phyloP scores from a whole-genome alignment of 2,329 filamentous ascomycete species.

The Arthrinium phaeospermum region DNA sequence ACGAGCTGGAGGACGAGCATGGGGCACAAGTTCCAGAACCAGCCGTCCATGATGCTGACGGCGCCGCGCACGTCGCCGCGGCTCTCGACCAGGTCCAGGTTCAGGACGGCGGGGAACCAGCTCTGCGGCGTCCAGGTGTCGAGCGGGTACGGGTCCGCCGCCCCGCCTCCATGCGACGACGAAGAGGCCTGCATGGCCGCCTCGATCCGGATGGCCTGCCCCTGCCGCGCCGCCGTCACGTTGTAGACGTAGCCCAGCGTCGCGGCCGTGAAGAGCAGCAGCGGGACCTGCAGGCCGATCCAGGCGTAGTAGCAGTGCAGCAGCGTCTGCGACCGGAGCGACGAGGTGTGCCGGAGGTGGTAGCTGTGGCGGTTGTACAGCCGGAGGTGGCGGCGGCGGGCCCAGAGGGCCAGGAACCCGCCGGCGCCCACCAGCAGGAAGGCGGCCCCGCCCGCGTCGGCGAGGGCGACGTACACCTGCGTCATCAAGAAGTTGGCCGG shows the following conservation, averaged over 20 bases:
- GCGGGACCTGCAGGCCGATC: conserved; percentile 41
- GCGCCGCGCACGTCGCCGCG: conserved; percentile 34
- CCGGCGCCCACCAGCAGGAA: conserved; percentile 42
- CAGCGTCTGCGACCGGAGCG: conserved; percentile 14
- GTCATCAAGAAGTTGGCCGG: conserved; percentile 43
- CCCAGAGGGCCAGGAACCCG: conserved; percentile 38
- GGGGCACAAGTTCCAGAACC: conserved; percentile 45
- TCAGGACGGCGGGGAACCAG: conserved; percentile 44
- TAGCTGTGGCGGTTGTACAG: conserved; percentile 8
- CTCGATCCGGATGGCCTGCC: conserved; percentile 39
- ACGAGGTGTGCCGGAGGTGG: background rate
- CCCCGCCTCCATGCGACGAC: conserved; percentile 14
- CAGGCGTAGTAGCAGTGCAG: conserved; percentile 41
- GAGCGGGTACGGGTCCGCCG: conserved; percentile 37
- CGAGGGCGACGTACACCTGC: conserved; percentile 48
- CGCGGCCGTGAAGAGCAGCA: conserved; percentile 42
- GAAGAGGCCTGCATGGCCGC: conserved; percentile 27
- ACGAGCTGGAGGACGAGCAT: conserved; percentile 36
- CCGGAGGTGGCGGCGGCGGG: conserved; percentile 32
- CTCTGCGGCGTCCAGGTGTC: conserved; percentile 46
- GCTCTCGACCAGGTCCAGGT: conserved; percentile 36
- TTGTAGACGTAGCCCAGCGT: conserved; percentile 45
- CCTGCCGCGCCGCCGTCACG: conserved; percentile 36
- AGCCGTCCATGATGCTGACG: conserved; percentile 40
- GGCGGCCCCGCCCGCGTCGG: conserved; percentile 44